Base-by-base conservation (phyloP, 2,329 filamentous ascomycete genomes). In the Dactylellina parvicollis region DNA sequence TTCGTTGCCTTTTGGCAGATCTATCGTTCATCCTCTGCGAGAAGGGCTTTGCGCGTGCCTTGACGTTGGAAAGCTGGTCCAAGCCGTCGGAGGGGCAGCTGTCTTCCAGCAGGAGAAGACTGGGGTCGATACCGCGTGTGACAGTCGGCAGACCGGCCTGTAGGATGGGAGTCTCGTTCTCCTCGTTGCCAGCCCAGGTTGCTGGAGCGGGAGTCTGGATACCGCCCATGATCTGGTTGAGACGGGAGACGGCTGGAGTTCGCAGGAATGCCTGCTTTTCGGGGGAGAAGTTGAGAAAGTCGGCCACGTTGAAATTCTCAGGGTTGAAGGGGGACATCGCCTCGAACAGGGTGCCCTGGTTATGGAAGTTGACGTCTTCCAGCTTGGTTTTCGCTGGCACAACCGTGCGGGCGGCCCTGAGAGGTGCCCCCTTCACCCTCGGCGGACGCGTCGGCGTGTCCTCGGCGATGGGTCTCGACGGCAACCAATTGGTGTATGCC, bases 11-110 rank as follows among this genome's bases (percentile, higher is more conserved):
- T 36, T 73, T 73, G 5, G 60, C 10, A 26, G 69, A 66, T 28
- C 60, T 30, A 9, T 73, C 69, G 40, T 20, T 47, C n/a, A 61
- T 42, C 4, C 54, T 18, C 14, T 66, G 22, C 14, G 69, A 66
- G 54, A 73, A 73, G 3, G 69, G 69, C 26, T 66, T 73, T 12
- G 69, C 47, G 9, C 69, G 50, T 4, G 54, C 20, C 60, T 66
- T 66, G 30, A 44, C 56, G 26, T 44, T 71, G 24, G 57, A 26
- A 18, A 64, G 57, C 14, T 46, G 55, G 10, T 9, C 30, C 10
- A 64, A 20, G 14, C 32, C 55, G 2, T 71, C 66, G 16, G 30
- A 16, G 18, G 14, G 18, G 30, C 26, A 46, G 24, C 50, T 42
- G 4, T 47, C 60, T n/a, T 47, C 66, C 24, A 64, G 18, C 4